Conservation (phyloP, 495 filamentous ascomycete species). For the Aspergillus incahuasiensis region DNA sequence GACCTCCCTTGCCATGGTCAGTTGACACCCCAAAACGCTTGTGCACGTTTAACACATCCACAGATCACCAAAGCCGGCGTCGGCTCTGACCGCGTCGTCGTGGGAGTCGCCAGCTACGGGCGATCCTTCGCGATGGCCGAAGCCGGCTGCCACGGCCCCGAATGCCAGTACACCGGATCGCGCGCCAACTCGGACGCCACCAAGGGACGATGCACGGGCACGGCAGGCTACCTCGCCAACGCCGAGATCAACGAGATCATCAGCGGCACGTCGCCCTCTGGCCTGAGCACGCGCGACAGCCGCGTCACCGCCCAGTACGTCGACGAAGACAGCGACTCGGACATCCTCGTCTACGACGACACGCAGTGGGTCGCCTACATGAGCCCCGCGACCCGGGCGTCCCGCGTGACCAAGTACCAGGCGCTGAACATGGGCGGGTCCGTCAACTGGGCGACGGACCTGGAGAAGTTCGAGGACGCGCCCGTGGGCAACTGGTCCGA, state of each 20-base stretch:
- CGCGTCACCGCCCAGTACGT: constrained; percentile 3
- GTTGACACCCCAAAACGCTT: too few relatives aligned
- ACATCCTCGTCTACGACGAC: constrained; percentile 35
- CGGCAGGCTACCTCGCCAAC: constrained; percentile 6
- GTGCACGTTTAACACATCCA: too few relatives aligned
- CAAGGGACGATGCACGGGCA: constrained; percentile 1
- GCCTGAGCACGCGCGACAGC: background rate
- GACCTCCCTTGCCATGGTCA: background rate
- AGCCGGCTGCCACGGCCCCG: background rate
- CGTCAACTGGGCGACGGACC: constrained; percentile 38
- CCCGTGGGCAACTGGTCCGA: background rate
- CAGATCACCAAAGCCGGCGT: background rate
- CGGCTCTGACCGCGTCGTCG: background rate
- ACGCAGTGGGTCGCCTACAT: constrained; percentile 20
- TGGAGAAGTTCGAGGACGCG: constrained; percentile 16
- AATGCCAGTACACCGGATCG: constrained; percentile 1
- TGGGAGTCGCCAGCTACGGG: background rate
- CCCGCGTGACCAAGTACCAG: background rate
- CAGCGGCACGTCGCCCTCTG: background rate
- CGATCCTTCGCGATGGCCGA: constrained; percentile 2
- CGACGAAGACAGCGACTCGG: constrained; percentile 20
- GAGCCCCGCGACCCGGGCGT: background rate
- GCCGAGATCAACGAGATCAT: background rate
- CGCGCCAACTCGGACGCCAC: background rate
- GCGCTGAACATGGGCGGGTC: constrained; percentile 25